Evolutionary conservation across 163 green algal genomes (phyloP), one percentile per base, ranked within the genome.

Genomic region (Coccomyxa subellipsoidea): DNA sequence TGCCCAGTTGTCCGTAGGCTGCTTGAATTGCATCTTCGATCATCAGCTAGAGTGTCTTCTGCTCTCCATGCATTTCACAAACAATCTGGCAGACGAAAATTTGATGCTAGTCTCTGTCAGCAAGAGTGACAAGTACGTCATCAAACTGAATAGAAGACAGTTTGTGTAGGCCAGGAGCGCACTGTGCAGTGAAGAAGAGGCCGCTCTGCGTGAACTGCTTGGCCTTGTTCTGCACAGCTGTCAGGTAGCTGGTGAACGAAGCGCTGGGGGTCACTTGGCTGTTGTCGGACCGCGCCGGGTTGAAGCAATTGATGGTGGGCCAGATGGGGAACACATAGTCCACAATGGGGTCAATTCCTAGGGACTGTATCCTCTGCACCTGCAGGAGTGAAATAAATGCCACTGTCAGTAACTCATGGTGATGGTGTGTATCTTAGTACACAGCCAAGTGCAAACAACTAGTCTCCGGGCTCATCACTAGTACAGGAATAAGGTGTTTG

Each of bases 321-420:
- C 54, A 82, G 31, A 82, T 53, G 7, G 79, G 79, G 54, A 82
- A 32, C 47, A 82, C 76, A 37, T 82, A 82, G 59, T 82, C 79
- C 54, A 82, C 38, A 53, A 82, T 73, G 66, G 66, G 66, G 27
- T 73, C 66, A 34, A 73, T 73, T 36, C 66, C 66, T 35, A 73
- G 66, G 2, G 66, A 32, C 21, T 36, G 1, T 73, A 34, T 73
- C 27, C n/a, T 32, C 27, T 73, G 66, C 2, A 73, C 66, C 66
- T 73, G 66, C 66, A 34, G 29, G 8, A 73, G 66, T 59, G n/a
- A 77, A n/a, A n/a, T n/a, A n/a, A n/a, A n/a, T n/a, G n/a, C n/a
- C n/a, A n/a, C n/a, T n/a, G n/a, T n/a, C n/a, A n/a, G n/a, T n/a
- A n/a, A n/a, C n/a, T n/a, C n/a, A n/a, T n/a, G n/a, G n/a, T n/a